Conservation (phyloP, 495 filamentous ascomycete species). For the Hyaloscypha hepaticicola region DNA sequence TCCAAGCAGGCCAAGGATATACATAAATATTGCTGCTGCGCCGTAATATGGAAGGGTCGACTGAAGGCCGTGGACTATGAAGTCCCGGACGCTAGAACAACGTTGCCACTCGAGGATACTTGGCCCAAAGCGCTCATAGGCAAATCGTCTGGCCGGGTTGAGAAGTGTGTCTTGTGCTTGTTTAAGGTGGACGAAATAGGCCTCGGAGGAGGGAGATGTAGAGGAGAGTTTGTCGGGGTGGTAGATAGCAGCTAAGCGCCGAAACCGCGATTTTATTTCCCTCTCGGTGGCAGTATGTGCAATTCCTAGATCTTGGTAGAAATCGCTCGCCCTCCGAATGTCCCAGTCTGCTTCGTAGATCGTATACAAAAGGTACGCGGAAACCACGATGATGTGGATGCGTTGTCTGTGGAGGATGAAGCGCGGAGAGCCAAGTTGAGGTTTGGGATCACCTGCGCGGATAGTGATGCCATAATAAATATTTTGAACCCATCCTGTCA, state of each 20-base stretch:
- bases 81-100: constrained; percentile 72
- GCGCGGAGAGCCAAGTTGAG: constrained; percentile 67
- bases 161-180: constrained; percentile 79
- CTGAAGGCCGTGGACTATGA: constrained; percentile 60
- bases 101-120: constrained; percentile 67
- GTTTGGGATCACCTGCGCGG: constrained; percentile 83
- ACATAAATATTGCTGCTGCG: constrained; percentile 57
- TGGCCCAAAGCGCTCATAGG: constrained; percentile 90
- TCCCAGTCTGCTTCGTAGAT: constrained; percentile 90
- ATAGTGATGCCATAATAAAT: constrained; percentile 88
- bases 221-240: constrained; percentile 80
- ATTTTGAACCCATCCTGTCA: constrained; percentile 72
- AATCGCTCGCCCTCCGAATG: constrained; percentile 66
- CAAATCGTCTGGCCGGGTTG: constrained; percentile 79
- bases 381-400: constrained; percentile 79
- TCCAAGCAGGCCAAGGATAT: constrained; percentile 69
- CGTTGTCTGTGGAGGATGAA: constrained; percentile 70
- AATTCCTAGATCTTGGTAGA: constrained; percentile 73
- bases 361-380: constrained; percentile 84
- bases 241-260: constrained; percentile 76
- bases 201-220: constrained; percentile 42
- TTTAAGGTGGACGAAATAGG: constrained; percentile 78
- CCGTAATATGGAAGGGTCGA: constrained; percentile 61
- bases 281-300: constrained; percentile 67
- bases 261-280: constrained; percentile 79